Base-by-base conservation (phyloP, 352 stramenopile genomes). In the Pythium dissimile region DNA sequence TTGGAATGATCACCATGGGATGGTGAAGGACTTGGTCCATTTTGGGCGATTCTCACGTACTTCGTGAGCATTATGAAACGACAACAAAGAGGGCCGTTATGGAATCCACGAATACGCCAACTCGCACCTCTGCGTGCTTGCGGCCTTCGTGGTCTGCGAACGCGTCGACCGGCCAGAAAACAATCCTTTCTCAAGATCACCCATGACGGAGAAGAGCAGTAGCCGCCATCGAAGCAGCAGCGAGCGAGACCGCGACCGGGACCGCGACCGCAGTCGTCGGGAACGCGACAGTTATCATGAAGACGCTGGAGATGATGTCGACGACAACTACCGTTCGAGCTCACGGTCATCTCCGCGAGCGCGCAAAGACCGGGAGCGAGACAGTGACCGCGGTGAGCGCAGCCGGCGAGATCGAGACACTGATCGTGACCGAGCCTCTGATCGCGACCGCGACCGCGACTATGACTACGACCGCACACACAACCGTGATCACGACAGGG, bases 361-460 rank as follows among this genome's bases (percentile, higher is more conserved):
- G 8, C 63, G 60, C 37, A 57, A 43, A 42, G 74, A 86, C 6
- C 10, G 68, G 59, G 67, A 77, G 27, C 64, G 66, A 5, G 69
- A 77, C 9, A 49, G 62, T 1, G 59, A 82, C 27, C 67, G 69
- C 2, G 58, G 80, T n/a, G n/a, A n/a, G n/a, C n/a, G n/a, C 5
- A 56, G 64, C n/a, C 69, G 80, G 2, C 44, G 66, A 2, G 59
- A 72, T 1, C 47, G 49, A 2, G 59, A 78, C 12, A 43, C 64
- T 1, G 51, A 79, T 26, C 62, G 68, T 5, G 63, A 84, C 11
- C 51, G 67, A 2, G 56, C 66, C 7, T 48, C 38, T 6, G 59
- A 78, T n/a, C 59, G 66, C 35, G 65, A 78, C 21, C 64, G 62
- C 26, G 72, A 76, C n/a, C 54, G 59, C 11, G 53, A 71, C 18